phyloP scores from a whole-genome alignment of 352 stramenopile genomes.

The Globisporangium parvum region DNA sequence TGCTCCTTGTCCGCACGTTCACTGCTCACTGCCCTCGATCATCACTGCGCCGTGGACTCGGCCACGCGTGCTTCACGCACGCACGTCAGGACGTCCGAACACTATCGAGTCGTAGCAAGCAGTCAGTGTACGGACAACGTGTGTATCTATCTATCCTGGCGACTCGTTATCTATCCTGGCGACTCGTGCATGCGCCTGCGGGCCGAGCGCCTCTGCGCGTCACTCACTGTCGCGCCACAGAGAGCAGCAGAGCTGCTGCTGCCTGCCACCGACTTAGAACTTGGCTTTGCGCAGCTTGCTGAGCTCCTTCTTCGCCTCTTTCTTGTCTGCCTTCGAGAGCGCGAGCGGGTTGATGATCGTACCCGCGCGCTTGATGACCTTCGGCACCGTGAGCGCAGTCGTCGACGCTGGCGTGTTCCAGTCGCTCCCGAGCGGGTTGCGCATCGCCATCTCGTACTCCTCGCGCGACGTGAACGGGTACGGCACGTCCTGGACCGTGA shows the following conservation, averaged over 20 bases:
- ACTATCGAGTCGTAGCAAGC: too few species aligned
- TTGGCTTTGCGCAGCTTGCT: slow-evolving; percentile 78
- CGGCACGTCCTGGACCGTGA: slow-evolving; percentile 87
- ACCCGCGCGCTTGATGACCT: slow-evolving; percentile 90
- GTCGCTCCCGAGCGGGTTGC: slow-evolving; percentile 89
- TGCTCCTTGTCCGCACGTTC: too few species aligned
- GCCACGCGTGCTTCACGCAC: too few species aligned
- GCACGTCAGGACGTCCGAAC: too few species aligned
- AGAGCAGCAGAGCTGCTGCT: too few species aligned
- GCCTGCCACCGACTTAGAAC: slow-evolving; percentile 33
- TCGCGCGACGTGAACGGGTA: slow-evolving; percentile 96
- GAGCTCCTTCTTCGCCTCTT: slow-evolving; percentile 73
- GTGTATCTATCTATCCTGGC: slow-evolving; percentile 10
- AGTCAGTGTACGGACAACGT: too few species aligned
- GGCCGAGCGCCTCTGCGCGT: slow-evolving; percentile 3
- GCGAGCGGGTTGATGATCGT: slow-evolving; percentile 92
- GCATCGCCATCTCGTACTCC: slow-evolving; percentile 97
- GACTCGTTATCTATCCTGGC: too few species aligned
- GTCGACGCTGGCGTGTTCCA: slow-evolving; percentile 93
- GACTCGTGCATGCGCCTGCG: background rate
- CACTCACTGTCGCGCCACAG: too few species aligned
- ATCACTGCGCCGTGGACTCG: too few species aligned
- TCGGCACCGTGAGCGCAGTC: slow-evolving; percentile 90
- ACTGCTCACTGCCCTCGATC: too few species aligned
- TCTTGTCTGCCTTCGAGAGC: slow-evolving; percentile 82